Evolutionary conservation across 768 basidiomycete genomes (phyloP), one percentile per base, ranked within the genome.

Genomic region (Trametes punicea): DNA sequence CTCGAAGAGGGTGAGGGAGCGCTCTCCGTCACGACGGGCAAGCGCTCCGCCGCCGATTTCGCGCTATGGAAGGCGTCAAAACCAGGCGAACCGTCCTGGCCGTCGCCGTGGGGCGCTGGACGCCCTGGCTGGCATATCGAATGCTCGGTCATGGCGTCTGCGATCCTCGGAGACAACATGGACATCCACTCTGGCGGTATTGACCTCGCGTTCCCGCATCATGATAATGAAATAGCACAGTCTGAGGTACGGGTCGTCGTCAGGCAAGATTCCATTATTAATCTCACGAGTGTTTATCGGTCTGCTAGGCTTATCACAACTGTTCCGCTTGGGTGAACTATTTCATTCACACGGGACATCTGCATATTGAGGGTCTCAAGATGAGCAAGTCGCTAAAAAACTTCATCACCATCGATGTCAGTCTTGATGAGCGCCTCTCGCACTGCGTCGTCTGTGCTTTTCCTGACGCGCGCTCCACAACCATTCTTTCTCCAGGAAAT

Each of bases 381-480:
- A 99, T 99, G 97, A 94, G 91, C 75, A 99, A 99, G 74, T 95
- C 93, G 9, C 74, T 99, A 60, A 99, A 99, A 72, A 99, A 99
- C 68, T 99, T 98, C 69, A 97, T 98, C 65, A 98, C 97, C 6
- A 97, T 99, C 55, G 87, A 90, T 64, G 90, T 90, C 66, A 69
- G 87, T 45, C 38, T 55, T n/a, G 29, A 8, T 6, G 25, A 44
- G 42, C 42, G 42, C 25, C 42, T 44, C 42, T 1, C 21, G 15
- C 23, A 21, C 25, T 23, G 18, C 5, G 18, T 18, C 18, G 18
- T 31, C 38, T 7, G 23, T 16, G 41, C 34, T 9, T 56, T 26
- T 36, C 21, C 44, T 39, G 10, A 44, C 51, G 46, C 55, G 51
- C 56, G 55, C 36, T 38, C 51, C 46, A 48, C 16, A 15, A 23